Conservation (phyloP, 1,284 basidiomycete genomes). For the Trichosporon coremiiforme region DNA sequence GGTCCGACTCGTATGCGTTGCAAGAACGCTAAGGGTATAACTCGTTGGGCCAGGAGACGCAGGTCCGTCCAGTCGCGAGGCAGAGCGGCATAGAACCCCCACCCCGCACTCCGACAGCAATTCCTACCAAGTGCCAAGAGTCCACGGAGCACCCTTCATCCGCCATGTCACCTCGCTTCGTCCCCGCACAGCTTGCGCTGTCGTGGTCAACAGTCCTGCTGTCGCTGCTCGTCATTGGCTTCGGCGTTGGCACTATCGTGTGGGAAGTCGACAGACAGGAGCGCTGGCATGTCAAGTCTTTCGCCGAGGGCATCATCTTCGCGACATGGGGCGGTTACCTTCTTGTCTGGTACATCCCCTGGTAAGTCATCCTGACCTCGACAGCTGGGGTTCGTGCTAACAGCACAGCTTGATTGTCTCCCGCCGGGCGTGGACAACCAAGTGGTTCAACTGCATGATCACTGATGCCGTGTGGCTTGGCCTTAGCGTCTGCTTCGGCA, state of each 20-base stretch:
- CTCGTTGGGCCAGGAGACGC: neutral
- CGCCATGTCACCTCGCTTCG: neutral
- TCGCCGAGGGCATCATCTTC: neutral
- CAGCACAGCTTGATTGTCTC: neutral
- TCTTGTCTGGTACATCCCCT: neutral
- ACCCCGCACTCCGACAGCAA: neutral
- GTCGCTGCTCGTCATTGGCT: neutral
- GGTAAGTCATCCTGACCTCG: neutral
- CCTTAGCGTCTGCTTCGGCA: neutral
- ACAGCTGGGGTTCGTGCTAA: neutral
- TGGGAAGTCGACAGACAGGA: neutral
- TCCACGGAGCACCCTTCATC: neutral
- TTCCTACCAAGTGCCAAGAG: too few species aligned
- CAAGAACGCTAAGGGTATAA: neutral
- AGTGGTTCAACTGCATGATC: constrained; percentile 3
- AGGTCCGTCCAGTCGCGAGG: neutral
- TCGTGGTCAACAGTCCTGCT: neutral
- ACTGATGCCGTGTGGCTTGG: neutral
- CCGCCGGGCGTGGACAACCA: neutral
- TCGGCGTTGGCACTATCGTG: neutral
- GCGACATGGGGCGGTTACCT: neutral
- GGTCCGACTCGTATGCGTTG: neutral
- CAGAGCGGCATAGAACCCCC: too few species aligned
- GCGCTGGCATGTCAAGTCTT: neutral
- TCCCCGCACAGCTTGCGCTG: neutral